Conservation (phyloP, 192 early-diverging fungal species). For the Mycoemilia scoparia region DNA sequence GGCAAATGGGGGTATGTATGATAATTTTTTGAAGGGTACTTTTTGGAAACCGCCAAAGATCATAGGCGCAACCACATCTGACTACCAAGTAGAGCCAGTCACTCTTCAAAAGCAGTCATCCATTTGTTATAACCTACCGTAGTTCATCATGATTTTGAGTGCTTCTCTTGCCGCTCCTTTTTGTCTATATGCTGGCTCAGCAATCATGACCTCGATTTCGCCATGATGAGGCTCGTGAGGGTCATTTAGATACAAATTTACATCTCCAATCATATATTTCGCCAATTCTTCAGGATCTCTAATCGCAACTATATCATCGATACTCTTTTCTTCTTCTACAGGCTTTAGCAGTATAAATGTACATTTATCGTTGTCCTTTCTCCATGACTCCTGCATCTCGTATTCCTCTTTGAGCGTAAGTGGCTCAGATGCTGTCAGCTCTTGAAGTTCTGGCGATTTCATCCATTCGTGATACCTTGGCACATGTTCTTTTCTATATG, state of each 20-base stretch:
- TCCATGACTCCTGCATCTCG: conserved; percentile 85
- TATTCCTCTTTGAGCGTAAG: conserved; percentile 85
- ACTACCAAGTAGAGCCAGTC: no score
- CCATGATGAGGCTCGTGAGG: conserved; percentile 45
- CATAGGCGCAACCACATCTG: no score
- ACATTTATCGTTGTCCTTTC: conserved; percentile 61
- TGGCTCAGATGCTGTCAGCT: conserved; percentile 92
- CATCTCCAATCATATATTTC: conserved; percentile 70
- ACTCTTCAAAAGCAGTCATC: no score
- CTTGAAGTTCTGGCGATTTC: conserved; percentile 73
- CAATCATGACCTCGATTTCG: conserved; percentile 94
- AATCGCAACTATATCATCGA: no score
- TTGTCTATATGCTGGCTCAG: conserved; percentile 26
- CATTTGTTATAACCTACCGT: no score
- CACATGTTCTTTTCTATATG: conserved; percentile 76
- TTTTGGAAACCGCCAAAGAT: no score
- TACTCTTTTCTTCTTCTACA: no score
- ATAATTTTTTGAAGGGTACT: no score
- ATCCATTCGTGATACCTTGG: conserved; percentile 88
- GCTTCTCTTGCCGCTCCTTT: conserved; percentile 23
- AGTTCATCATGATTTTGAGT: conserved; percentile 26
- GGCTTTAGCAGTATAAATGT: conserved; percentile 58
- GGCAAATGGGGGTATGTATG: no score
- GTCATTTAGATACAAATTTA: conserved; percentile 87
- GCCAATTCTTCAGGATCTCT: background rate